Evolutionary conservation across 768 basidiomycete species (phyloP), one percentile per base, ranked within the genome.

Genomic region (Fibroporia radiculosa): DNA sequence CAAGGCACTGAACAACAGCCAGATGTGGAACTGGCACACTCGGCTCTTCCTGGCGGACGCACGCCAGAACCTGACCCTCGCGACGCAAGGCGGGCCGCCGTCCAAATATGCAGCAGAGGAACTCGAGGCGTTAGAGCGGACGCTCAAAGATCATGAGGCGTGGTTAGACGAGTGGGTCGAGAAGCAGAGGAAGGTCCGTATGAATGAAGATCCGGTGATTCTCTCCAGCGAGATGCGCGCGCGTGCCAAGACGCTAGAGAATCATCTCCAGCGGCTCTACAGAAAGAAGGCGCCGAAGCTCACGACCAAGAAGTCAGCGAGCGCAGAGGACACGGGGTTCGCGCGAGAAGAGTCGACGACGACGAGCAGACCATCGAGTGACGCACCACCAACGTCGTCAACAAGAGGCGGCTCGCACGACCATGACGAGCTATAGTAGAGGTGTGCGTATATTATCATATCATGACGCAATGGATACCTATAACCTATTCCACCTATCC

Each of bases 81-180:
- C 87, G 52, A 65, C 71, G 12, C 70, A 72, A 8, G 72, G 70
- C 0, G 82, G 73, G 4, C 63, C 80, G 6, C 80, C 78, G 0
- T 80, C 84, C 0, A 88, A 86, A 59, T 96, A 85, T 79, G 93
- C 92, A 1, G 60, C 69, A 13, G 85, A 82, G n/a, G 96, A 99
- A 61, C 72, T 98, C 13, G 82, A 84, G 45, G 70, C 60, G 2
- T 79, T 98, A 14, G 84, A 93, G 63, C 77, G 72, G 58, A 72
- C 80, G 45, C 67, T 96, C 46, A 77, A 75, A 56, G 86, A 87
- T 40, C 82, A 90, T 55, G 88, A 90, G 63, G 51, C 66, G 22
- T 99, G 96, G 96, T 67, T 97, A 50, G 71, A 80, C 52, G 81
- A 78, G 45, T 76, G 77, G 64, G 83, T 93, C 12, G 83, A 86